Evolutionary conservation across 306 rosid species (phyloP).

Genomic region (Cucumis melo): DNA sequence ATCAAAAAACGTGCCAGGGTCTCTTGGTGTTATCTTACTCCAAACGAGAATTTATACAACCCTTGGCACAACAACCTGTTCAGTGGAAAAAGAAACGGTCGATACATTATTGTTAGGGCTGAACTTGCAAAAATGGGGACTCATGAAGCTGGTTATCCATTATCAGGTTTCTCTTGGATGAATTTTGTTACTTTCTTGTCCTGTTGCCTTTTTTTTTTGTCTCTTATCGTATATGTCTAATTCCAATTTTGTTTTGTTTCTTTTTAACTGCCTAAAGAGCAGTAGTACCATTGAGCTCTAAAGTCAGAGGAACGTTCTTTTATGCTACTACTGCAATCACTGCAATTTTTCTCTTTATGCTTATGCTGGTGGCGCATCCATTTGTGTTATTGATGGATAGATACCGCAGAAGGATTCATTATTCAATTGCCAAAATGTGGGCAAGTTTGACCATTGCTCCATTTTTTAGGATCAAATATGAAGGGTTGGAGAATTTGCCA

Average conservation of each 20-base stretch:
- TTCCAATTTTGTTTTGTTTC: neutral
- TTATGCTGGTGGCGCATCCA: conserved; percentile 76
- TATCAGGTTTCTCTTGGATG: conserved; percentile 37
- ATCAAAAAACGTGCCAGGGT: conserved; percentile 16
- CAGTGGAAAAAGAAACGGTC: conserved; percentile 14
- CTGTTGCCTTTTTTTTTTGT: neutral
- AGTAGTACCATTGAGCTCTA: conserved; percentile 45
- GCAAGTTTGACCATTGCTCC: conserved; percentile 47
- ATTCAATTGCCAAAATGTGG: conserved; percentile 73
- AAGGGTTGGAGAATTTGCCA: conserved; percentile 85
- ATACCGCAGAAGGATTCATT: conserved; percentile 52
- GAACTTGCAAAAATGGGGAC: conserved; percentile 44
- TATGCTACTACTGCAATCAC: conserved; percentile 35
- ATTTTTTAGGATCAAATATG: conserved; percentile 49
- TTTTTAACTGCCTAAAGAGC: conserved; percentile 20
- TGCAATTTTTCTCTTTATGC: conserved; percentile 52
- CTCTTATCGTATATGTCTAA: neutral
- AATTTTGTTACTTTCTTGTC: neutral
- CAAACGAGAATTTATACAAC: conserved; percentile 16
- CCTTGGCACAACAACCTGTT: conserved; percentile 10
- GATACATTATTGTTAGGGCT: conserved; percentile 39
- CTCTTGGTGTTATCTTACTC: conserved; percentile 13
- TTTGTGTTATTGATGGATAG: conserved; percentile 47
- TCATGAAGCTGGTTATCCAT: conserved; percentile 25
- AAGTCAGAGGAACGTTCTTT: conserved; percentile 65